Base-by-base conservation (phyloP, 345 rosid genomes). In the Gossypium sturtianum region DNA sequence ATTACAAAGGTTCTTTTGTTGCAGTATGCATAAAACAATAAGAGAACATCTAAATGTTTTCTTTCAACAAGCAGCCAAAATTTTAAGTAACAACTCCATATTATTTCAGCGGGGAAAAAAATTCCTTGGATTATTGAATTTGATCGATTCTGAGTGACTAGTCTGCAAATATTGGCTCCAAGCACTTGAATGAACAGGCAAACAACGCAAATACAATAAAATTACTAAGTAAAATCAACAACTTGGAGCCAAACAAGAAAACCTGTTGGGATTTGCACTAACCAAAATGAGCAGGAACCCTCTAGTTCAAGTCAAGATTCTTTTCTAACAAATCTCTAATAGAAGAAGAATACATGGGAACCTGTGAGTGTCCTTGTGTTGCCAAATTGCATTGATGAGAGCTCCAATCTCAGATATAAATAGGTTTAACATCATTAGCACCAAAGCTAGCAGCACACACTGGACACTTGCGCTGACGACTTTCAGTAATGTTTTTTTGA, bases 381-480 rank as follows among this genome's bases (percentile, higher is more conserved):
- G 19, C 43, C 53, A 12, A 19, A 8, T 9, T 43, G 41, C 76
- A 12, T 51, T 0, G 12, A 76, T 17, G 19, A 63, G 19, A 47
- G 23, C 19, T 48, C 72, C 25, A 62, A 34, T 61, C 10, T 91
- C 89, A 96, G 80, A 96, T 93, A 76, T 96, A 96, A 78, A 95
- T 94, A 79, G 97, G 97, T 74, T 91, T 95, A 58, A 96, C 93
- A 72, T 96, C 99, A 63, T 96, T 96, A 15, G 82, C 81, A 62
- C 99, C 95, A 68, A 96, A 93, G 83, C 92, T 91, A 51, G 92
- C 85, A 15, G 87, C 80, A 74, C 99, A 96, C 2, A 80, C 83
- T 4, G 97, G 99, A 79, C 99, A 96, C 81, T 93, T 96, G 72
- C 97, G 90, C 54, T 91, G 95, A 52, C 98, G 90, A 67, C 88